Evolutionary conservation across 169 alveolate genomes (phyloP), one percentile per base, ranked within the genome.

Genomic region (Cryptosporidium viatorum): DNA sequence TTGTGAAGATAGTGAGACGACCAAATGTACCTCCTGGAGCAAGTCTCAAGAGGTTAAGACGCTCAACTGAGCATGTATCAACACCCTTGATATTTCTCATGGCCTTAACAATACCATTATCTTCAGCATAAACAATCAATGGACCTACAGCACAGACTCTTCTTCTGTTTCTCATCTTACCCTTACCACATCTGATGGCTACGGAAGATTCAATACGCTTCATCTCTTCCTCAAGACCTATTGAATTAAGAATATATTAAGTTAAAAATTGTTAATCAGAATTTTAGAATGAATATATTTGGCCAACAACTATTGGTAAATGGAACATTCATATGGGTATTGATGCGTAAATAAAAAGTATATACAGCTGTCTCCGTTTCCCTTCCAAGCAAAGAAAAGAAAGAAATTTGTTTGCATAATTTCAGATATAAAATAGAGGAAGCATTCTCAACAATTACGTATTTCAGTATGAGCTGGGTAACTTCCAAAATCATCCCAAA

Each of bases 21-120:
- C 99, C 99, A 70, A 98, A 93, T 71, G 97, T 94, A 70, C 99
- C 99, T 69, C 99, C 99, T 23, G 99, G 99, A 69, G 99, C 99
- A 86, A 98, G 95, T 94, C 96, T 96, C 86, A 98, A 96, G 86
- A 98, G 95, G 93, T 97, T 98, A 68, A 98, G 93, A 91, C 98
- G 96, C 91, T 97, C 98, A 29, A 98, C 99, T 59, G 94, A 92
- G 95, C 97, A 94, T 41, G 96, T 95, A 58, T 98, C 99, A 69
- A 98, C 99, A 52, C 99, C 99, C 52, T 99, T 98, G 85, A 98
- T 95, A 95, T 98, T 98, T 93, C 99, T 97, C 93, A 98, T 97
- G 80, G 99, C 99, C 91, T 96, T 94, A 69, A 97, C 96, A 84
- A 96, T 95, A 70, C 96, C 97, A 75, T 97, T 96, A 71, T 96